Evolutionary conservation across 176 grass and related monocot species (phyloP).

Genomic region (Musa acuminata): DNA sequence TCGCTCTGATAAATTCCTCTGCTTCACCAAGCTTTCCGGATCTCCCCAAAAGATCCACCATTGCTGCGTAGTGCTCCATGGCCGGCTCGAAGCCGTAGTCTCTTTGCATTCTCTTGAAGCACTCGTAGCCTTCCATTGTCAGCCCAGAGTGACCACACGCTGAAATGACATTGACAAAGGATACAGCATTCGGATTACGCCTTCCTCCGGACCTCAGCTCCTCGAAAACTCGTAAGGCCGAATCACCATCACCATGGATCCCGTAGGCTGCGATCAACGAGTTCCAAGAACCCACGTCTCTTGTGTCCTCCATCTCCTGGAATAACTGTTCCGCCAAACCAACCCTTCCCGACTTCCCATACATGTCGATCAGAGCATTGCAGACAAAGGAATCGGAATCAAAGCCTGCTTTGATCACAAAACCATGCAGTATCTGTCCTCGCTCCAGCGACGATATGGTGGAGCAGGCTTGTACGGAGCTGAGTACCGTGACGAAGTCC

Average conservation of each 20-base stretch:
- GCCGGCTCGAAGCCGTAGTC: conserved; percentile 37
- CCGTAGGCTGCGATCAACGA: conserved; percentile 56
- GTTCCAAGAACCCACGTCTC: conserved; percentile 66
- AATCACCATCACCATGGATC: conserved; percentile 46
- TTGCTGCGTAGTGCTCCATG: conserved; percentile 61
- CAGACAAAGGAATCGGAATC: conserved; percentile 31
- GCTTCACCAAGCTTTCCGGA: conserved; percentile 47
- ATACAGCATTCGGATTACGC: conserved; percentile 43
- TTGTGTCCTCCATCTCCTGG: conserved; percentile 31
- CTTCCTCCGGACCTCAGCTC: conserved; percentile 28
- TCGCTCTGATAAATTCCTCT: conserved; percentile 42
- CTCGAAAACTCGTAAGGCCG: conserved; percentile 36
- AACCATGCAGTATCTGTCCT: conserved; percentile 47
- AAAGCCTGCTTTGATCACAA: conserved; percentile 37
- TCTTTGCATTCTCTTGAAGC: conserved; percentile 53
- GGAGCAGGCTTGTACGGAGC: conserved; percentile 44
- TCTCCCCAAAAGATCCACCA: conserved; percentile 61
- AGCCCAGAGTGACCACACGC: conserved; percentile 56
- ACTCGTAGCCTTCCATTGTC: conserved; percentile 48
- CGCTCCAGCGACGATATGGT: conserved; percentile 28
- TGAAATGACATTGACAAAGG: conserved; percentile 53
- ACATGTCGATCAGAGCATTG: conserved; percentile 63
- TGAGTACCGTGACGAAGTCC: conserved; percentile 43
- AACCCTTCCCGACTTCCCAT: conserved; percentile 44
- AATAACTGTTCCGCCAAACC: conserved; percentile 47